Conservation (phyloP, 257 asterid species). For the Fraxinus excelsior region DNA sequence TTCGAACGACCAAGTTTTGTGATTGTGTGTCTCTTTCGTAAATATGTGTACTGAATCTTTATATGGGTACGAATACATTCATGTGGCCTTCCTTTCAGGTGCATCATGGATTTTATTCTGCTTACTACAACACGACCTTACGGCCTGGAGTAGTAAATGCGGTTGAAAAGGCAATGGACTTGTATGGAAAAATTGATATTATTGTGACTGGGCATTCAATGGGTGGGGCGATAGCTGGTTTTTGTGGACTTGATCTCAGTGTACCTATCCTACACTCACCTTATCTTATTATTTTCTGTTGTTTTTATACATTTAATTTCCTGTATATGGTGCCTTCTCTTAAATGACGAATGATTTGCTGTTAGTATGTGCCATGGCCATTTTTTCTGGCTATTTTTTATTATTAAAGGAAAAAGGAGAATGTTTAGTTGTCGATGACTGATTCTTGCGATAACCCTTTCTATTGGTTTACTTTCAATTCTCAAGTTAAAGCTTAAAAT, state of each 20-base stretch:
- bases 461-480: neutral
- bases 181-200: slow-evolving; percentile 63
- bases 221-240: slow-evolving; percentile 99
- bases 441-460: neutral
- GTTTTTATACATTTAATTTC: neutral
- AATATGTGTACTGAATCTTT: slow-evolving; percentile 1
- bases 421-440: slow-evolving; percentile 4
- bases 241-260: slow-evolving; percentile 87
- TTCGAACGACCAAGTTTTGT: slow-evolving; percentile 30
- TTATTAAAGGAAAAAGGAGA: no score
- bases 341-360: slow-evolving; percentile 3
- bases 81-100: slow-evolving; percentile 56
- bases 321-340: neutral
- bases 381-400: slow-evolving; percentile 5
- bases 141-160: slow-evolving; percentile 78
- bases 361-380: neutral
- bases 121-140: slow-evolving; percentile 83
- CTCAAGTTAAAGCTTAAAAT: slow-evolving; percentile 3
- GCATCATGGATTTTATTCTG: slow-evolving; percentile 92
- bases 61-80: slow-evolving; percentile 10
- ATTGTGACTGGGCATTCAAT: slow-evolving; percentile 95
- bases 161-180: slow-evolving; percentile 51
- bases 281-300: neutral
- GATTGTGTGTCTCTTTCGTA: slow-evolving; percentile 4
- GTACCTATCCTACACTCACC: slow-evolving; percentile 43